Evolutionary conservation across 2,329 filamentous ascomycete species (phyloP).

Genomic region (Talaromyces verruculosus): DNA sequence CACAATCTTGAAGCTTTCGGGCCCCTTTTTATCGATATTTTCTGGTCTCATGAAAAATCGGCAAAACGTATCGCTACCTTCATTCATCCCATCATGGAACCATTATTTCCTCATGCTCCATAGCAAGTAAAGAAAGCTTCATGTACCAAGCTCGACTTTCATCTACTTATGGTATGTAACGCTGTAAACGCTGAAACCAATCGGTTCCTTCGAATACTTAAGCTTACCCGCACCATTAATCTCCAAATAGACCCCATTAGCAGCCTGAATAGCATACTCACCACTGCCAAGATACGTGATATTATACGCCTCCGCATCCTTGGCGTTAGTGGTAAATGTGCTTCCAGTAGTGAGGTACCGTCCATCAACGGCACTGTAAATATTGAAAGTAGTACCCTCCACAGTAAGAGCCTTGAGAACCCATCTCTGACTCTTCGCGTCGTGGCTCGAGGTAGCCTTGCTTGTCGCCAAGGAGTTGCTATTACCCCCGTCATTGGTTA

Average conservation of each 20-base stretch:
- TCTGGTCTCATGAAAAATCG: background rate
- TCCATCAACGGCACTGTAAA: slow-evolving; percentile 10
- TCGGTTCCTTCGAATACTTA: background rate
- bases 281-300: slow-evolving; percentile 15
- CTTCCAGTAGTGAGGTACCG: slow-evolving; percentile 1
- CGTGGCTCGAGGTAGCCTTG: background rate
- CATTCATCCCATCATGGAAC: background rate
- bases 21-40: background rate
- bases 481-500: slow-evolving; percentile 34
- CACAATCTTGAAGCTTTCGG: no score
- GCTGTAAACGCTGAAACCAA: slow-evolving; percentile 12
- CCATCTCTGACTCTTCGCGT: slow-evolving; percentile 3
- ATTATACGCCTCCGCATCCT: slow-evolving; percentile 3
- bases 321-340: background rate
- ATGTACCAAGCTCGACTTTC: background rate
- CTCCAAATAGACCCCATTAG: slow-evolving; percentile 10
- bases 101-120: background rate
- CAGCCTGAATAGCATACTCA: slow-evolving; percentile 14
- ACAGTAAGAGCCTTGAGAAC: background rate
- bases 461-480: background rate
- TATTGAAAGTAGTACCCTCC: slow-evolving; percentile 12
- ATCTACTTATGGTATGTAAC: slow-evolving; percentile 14
- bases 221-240: slow-evolving; percentile 1
- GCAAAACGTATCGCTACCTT: background rate
- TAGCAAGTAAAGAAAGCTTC: no score